Evolutionary conservation across 345 rosid species (phyloP).

Genomic region (Salix viminalis): DNA sequence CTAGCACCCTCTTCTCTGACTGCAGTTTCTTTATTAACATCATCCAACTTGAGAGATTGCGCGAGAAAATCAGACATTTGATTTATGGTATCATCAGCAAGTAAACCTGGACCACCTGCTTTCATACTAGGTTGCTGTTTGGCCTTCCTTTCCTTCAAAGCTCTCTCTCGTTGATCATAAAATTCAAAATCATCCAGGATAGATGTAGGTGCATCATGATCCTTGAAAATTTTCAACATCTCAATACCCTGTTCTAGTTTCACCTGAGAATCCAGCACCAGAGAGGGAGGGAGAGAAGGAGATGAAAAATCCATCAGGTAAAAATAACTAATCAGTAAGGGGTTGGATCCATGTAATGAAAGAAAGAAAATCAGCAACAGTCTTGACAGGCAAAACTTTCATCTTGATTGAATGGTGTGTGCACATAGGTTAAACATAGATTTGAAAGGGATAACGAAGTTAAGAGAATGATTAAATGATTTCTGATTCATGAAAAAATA

Average conservation of each 20-base stretch:
- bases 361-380: background rate
- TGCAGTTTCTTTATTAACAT: slow-evolving; percentile 9
- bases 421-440: background rate
- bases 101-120: slow-evolving; percentile 17
- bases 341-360: background rate
- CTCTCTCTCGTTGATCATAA: slow-evolving; percentile 55
- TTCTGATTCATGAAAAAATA: background rate
- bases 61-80: slow-evolving; percentile 42
- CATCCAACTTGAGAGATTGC: slow-evolving; percentile 19
- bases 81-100: slow-evolving; percentile 28
- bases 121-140: slow-evolving; percentile 25
- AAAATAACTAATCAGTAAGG: background rate
- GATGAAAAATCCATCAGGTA: background rate
- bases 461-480: background rate
- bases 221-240: slow-evolving; percentile 66
- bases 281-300: background rate
- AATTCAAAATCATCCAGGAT: slow-evolving; percentile 62
- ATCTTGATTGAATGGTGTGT: background rate
- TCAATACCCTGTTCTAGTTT: slow-evolving; percentile 58
- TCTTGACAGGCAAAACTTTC: background rate
- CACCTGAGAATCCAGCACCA: slow-evolving; percentile 38
- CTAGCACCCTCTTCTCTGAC: background rate
- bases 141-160: slow-evolving; percentile 40
- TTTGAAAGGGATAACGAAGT: background rate
- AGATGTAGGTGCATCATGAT: slow-evolving; percentile 45